phyloP scores from a whole-genome alignment of 2,329 filamentous ascomycete genomes.

The Zalaria obscura region DNA sequence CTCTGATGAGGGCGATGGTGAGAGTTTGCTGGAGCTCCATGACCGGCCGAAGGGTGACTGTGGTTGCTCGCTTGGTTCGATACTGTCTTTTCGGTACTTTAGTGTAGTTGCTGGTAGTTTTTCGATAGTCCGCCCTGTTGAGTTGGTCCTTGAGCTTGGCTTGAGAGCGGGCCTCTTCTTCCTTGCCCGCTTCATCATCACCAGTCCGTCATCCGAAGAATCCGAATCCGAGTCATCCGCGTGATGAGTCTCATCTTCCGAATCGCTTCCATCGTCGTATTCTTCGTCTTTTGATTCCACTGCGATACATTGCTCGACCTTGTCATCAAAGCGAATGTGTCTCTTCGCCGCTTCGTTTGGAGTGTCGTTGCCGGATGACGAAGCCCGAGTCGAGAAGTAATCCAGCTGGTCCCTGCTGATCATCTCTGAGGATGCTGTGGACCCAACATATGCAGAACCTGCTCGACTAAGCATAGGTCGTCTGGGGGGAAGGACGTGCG shows the following conservation, averaged over 20 bases:
- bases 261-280: slow-evolving; percentile 43
- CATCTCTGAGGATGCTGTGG: slow-evolving; percentile 45
- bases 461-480: slow-evolving; percentile 40
- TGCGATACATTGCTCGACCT: slow-evolving; percentile 91
- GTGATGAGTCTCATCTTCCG: slow-evolving; percentile 22
- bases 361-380: slow-evolving; percentile 58
- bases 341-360: slow-evolving; percentile 50
- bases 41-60: slow-evolving; percentile 30
- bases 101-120: slow-evolving; percentile 77
- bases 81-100: slow-evolving; percentile 68
- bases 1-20: slow-evolving; percentile 69
- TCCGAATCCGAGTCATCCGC: slow-evolving; percentile 33
- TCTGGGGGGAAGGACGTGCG: slow-evolving; percentile 32
- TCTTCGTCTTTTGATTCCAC: slow-evolving; percentile 75
- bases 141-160: slow-evolving; percentile 38
- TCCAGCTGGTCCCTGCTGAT: slow-evolving; percentile 49
- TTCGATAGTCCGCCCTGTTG: slow-evolving; percentile 59
- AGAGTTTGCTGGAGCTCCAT: slow-evolving; percentile 29
- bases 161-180: slow-evolving; percentile 31
- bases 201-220: slow-evolving; percentile 52
- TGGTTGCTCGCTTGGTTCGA: slow-evolving; percentile 40
- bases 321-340: slow-evolving; percentile 93
- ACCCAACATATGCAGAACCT: slow-evolving; percentile 54
- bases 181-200: slow-evolving; percentile 65
- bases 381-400: slow-evolving; percentile 40